A percentile compares a stretch with the other conserved stretches of the same genome.
These are phyloP conservation scores for Clarireedia homoeocarpa DNA, from an alignment of 2,329 filamentous ascomycete species.

Conservation along the genomic window DNA sequence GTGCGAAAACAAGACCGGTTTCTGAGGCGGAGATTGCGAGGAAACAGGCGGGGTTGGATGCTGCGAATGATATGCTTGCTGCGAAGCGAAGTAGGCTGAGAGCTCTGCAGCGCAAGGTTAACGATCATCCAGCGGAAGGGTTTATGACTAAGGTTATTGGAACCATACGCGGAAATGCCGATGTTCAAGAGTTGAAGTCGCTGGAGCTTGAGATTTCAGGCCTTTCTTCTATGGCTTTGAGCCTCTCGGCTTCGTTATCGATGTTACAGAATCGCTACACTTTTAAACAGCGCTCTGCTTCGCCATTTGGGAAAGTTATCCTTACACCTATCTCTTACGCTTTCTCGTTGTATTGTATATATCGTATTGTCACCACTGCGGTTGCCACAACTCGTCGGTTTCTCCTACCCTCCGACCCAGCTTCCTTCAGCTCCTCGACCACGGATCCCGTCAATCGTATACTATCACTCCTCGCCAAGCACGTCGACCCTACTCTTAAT, in stretches of 20 bases:
- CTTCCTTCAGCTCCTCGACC: constrained; percentile 44
- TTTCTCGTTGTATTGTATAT: constrained; percentile 78
- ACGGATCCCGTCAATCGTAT: constrained; percentile 79
- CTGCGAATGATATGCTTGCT: constrained; percentile 70
- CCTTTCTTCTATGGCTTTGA: constrained; percentile 70
- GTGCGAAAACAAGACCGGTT: constrained; percentile 54
- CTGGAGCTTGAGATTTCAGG: constrained; percentile 71
- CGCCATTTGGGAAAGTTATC: constrained; percentile 55
- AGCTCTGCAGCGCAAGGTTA: constrained; percentile 57
- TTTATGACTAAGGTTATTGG: constrained; percentile 70
- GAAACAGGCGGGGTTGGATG: constrained; percentile 71
- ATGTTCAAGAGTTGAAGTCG: constrained; percentile 49
- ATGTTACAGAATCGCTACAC: constrained; percentile 55
- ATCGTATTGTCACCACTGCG: constrained; percentile 67
- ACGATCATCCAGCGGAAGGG: constrained; percentile 39
- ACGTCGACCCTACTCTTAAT: constrained; percentile 78
- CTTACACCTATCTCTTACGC: constrained; percentile 53
- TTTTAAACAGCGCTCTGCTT: constrained; percentile 59
- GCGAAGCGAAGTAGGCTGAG: constrained; percentile 68
- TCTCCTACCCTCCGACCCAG: constrained; percentile 32
- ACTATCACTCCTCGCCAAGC: constrained; percentile 69
- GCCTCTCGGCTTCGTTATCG: constrained; percentile 57
- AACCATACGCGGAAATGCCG: constrained; percentile 55
- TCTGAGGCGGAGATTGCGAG: constrained; percentile 68
- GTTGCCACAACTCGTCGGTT: constrained; percentile 58